phyloP scores from a whole-genome alignment of 352 stramenopile genomes.

The Globisporangium polare region DNA sequence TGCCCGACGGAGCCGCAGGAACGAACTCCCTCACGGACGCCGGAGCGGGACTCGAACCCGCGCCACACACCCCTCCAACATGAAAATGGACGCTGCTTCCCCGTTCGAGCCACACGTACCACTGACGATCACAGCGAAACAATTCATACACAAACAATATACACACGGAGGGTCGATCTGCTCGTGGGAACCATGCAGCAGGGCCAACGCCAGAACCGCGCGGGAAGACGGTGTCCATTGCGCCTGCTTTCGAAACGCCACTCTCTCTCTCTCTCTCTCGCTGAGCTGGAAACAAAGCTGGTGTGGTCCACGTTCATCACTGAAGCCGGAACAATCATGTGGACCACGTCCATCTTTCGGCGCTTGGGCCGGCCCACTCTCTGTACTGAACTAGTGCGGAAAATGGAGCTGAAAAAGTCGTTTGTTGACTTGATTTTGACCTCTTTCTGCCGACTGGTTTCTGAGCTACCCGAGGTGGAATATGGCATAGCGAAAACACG shows the following conservation, averaged over 20 bases:
- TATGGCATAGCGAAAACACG: too few species aligned
- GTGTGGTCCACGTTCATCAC: not conserved
- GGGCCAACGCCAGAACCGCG: not conserved
- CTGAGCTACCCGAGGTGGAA: too few species aligned
- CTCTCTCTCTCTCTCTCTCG: too few species aligned
- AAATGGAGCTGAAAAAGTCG: not conserved
- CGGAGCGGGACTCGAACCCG: slow-evolving; percentile 58
- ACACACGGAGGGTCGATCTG: not conserved
- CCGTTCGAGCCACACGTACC: slow-evolving; percentile 10
- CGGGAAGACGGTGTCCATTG: not conserved
- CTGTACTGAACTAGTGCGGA: not conserved
- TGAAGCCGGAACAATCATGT: not conserved
- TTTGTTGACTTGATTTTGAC: not conserved
- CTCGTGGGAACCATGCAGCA: not conserved
- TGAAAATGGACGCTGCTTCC: slow-evolving; percentile 6
- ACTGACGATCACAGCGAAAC: not conserved
- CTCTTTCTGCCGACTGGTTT: too few species aligned
- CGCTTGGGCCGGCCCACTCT: not conserved
- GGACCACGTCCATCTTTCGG: not conserved
- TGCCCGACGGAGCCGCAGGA: not conserved
- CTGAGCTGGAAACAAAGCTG: not conserved
- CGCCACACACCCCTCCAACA: slow-evolving; percentile 19
- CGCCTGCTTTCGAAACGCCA: not conserved
- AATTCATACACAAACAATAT: slow-evolving; percentile 9
- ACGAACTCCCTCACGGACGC: not conserved